Evolutionary conservation across 2,329 filamentous ascomycete genomes (phyloP).

Genomic region (Colletotrichum tofieldiae): DNA sequence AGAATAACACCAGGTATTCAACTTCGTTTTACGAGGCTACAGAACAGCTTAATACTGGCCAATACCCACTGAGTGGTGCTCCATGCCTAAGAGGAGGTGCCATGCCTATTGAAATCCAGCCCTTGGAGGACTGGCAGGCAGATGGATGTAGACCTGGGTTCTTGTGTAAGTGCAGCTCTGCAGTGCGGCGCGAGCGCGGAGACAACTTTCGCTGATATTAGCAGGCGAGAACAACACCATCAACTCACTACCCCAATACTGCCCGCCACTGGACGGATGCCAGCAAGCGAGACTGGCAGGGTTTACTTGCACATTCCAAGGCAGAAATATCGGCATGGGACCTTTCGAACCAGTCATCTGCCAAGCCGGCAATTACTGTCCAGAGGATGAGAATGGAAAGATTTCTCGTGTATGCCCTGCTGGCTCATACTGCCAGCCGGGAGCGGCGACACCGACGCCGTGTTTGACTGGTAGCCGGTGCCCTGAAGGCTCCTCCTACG

Average conservation of each 20-base stretch:
- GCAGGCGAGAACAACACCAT: conserved; percentile 61
- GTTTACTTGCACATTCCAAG: conserved; percentile 51
- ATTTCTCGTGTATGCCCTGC: conserved; percentile 60
- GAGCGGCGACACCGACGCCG: conserved; percentile 62
- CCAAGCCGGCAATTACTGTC: conserved; percentile 65
- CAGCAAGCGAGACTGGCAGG: conserved; percentile 55
- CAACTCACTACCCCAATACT: conserved; percentile 63
- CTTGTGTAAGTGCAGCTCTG: conserved; percentile 53
- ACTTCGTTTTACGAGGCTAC: conserved; percentile 57
- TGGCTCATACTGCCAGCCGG: conserved; percentile 67
- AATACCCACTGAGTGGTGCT: conserved; percentile 54
- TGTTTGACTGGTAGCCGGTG: conserved; percentile 64
- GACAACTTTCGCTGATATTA: conserved; percentile 33
- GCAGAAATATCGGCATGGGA: conserved; percentile 59
- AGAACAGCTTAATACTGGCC: conserved; percentile 45
- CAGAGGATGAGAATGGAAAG: conserved; percentile 52
- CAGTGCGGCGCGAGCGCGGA: background rate
- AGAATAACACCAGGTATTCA: conserved; percentile 59
- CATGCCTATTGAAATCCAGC: conserved; percentile 58
- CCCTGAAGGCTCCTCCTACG: conserved; percentile 58
- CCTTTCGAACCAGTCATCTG: conserved; percentile 68
- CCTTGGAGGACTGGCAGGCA: conserved; percentile 53
- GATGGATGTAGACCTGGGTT: conserved; percentile 60
- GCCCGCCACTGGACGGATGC: conserved; percentile 57
- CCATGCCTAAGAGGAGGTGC: conserved; percentile 59